These are phyloP conservation scores for Sarocladiaceae sp. DNA, from an alignment of 2,329 filamentous ascomycete genomes.

Conservation along the genomic window DNA sequence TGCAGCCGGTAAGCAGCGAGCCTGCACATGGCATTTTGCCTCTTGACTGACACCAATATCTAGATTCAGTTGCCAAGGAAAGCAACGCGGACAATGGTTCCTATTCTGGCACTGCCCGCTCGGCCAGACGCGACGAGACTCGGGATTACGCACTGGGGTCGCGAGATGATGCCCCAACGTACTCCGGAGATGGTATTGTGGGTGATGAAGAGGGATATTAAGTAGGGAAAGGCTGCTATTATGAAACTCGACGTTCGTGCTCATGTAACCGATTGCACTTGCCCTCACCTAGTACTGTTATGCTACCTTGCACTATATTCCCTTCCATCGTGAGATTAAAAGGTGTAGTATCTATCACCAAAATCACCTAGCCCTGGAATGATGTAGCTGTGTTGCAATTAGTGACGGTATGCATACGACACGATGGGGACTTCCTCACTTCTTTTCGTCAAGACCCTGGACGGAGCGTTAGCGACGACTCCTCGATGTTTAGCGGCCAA, in stretches of 20 bases:
- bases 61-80: slow-evolving; percentile 49
- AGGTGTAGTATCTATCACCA: slow-evolving; percentile 91
- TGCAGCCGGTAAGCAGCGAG: slow-evolving; percentile 57
- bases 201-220: slow-evolving; percentile 50
- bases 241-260: too few relatives aligned
- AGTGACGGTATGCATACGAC: slow-evolving; percentile 24
- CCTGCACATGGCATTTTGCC: background rate
- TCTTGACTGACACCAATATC: slow-evolving; percentile 14
- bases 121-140: slow-evolving; percentile 16
- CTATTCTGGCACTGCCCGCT: slow-evolving; percentile 22
- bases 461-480: background rate
- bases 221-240: too few relatives aligned
- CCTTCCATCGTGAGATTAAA: slow-evolving; percentile 44
- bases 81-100: slow-evolving; percentile 22
- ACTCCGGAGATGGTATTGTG: slow-evolving; percentile 50
- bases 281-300: too few relatives aligned
- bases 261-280: too few relatives aligned
- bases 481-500: slow-evolving; percentile 17
- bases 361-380: slow-evolving; percentile 92
- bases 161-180: slow-evolving; percentile 49
- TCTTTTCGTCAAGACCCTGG: slow-evolving; percentile 84
- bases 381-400: slow-evolving; percentile 69
- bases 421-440: slow-evolving; percentile 47
- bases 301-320: background rate
- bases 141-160: slow-evolving; percentile 30